Evolutionary conservation across 805 yeast species (phyloP).

Genomic region (Lipomyces orientalis): DNA sequence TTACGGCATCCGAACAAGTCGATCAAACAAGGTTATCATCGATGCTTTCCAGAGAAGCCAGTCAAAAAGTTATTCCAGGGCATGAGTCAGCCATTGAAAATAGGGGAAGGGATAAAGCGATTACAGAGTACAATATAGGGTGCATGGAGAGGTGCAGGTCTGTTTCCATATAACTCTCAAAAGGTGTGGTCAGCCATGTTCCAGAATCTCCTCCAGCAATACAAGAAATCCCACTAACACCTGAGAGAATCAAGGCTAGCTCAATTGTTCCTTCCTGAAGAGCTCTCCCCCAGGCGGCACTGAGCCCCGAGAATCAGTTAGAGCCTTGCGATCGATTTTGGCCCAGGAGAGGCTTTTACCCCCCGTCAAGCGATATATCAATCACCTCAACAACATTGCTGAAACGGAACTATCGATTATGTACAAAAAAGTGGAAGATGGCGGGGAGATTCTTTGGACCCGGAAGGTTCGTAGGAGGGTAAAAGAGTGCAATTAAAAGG

Average conservation of each 20-base stretch:
- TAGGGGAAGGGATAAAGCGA: background rate
- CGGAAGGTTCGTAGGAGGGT: too few species aligned
- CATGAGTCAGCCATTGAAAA: too few species aligned
- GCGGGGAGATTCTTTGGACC: too few species aligned
- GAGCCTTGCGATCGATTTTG: background rate
- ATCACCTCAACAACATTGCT: background rate
- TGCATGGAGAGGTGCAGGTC: slow-evolving; percentile 6
- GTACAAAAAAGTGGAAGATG: background rate
- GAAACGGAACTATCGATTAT: background rate
- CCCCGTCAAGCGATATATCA: background rate
- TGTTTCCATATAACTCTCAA: background rate
- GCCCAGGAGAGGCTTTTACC: background rate
- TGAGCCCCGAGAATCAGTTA: slow-evolving; percentile 6
- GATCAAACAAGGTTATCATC: too few species aligned
- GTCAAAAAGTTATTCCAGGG: too few species aligned
- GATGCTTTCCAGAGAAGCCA: too few species aligned
- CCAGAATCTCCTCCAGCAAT: background rate
- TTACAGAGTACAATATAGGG: background rate
- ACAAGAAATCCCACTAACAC: background rate
- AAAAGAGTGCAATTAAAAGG: too few species aligned
- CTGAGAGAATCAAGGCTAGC: background rate
- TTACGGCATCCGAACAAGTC: too few species aligned
- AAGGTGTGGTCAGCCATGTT: background rate
- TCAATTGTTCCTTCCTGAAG: slow-evolving; percentile 2
- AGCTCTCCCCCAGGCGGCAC: slow-evolving; percentile 4